Percentiles rank a stretch among this genome's conserved stretches.
Evolutionary conservation across 768 basidiomycete genomes (phyloP).

Genomic region (Vararia minispora): DNA sequence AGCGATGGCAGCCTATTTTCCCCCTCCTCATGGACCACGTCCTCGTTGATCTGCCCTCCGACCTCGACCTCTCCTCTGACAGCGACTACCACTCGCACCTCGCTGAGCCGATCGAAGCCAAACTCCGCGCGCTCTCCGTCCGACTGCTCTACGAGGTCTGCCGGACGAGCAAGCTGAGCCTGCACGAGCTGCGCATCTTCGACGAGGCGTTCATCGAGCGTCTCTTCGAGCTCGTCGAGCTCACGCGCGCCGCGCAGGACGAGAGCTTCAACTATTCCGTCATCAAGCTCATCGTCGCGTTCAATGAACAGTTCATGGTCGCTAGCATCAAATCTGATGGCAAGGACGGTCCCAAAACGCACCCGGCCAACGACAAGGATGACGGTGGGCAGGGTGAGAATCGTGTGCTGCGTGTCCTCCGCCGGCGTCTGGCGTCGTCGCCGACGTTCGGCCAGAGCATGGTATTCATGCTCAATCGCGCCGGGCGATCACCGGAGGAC

Average conservation of each 20-base stretch:
- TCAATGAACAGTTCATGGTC: conserved; percentile 99
- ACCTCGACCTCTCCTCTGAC: conserved; percentile 51
- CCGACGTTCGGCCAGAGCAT: conserved; percentile 97
- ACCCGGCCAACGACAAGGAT: conserved; percentile 14
- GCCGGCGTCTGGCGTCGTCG: conserved; percentile 74
- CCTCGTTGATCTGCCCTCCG: conserved; percentile 69
- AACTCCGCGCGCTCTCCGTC: conserved; percentile 61
- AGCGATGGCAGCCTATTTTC: conserved; percentile 74
- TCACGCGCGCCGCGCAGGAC: conserved; percentile 78
- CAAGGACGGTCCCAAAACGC: conserved; percentile 9
- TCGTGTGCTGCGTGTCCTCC: conserved; percentile 71
- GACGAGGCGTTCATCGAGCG: conserved; percentile 77
- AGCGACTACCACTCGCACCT: conserved; percentile 28
- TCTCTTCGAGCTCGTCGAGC: conserved; percentile 88
- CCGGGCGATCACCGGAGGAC: conserved; percentile 78
- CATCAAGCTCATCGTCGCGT: conserved; percentile 85
- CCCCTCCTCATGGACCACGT: conserved; percentile 82
- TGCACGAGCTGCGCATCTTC: conserved; percentile 76
- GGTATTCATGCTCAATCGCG: conserved; percentile 98
- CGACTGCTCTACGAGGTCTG: conserved; percentile 87
- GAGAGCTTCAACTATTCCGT: conserved; percentile 93
- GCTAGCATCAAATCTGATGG: conserved; percentile 36
- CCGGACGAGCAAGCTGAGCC: conserved; percentile 73
- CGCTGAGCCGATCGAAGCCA: conserved; percentile 71
- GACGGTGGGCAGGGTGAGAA: conserved; percentile 45